Evolutionary conservation across 495 filamentous ascomycete genomes (phyloP), one percentile per base, ranked within the genome.

Genomic region (Aeminium ludgeri): DNA sequence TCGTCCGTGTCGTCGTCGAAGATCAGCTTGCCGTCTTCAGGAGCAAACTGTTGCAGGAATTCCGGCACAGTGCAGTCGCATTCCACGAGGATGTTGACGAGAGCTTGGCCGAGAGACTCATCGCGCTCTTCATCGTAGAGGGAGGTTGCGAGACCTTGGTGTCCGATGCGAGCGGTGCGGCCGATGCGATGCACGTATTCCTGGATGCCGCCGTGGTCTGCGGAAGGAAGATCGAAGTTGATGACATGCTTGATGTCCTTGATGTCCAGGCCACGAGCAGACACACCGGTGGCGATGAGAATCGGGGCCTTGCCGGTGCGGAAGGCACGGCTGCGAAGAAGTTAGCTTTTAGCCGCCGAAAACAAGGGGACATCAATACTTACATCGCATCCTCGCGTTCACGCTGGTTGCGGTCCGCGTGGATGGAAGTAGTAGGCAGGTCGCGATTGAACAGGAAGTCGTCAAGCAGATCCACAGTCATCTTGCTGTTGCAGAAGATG

Each of bases 181-280:
- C 89, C 87, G 57, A 96, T 97, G 29, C 89, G 82, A 52, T 97
- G 89, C 41, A 80, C 70, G 52, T 97, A 96, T 52, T 96, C 89
- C 37, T 82, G 71, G 34, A 96, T 95, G 3, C 87, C 89, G n/a
- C 84, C 86, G 48, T 83, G 64, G 1, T 64, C 53, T 3, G 57
- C 49, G 16, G 60, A 66, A 0, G 87, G 89, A 2, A 96, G 65
- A 36, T 94, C 85, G 49, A 74, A 95, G 59, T 97, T 96, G 66
- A 97, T 76, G 43, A 97, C 78, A 49, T 93, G 82, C 68, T 78
- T 74, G 3, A 94, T 74, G 41, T 18, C 35, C 37, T 69, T 70
- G 17, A 95, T 76, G 51, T 97, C 89, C 13, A 94, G 71, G n/a
- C 89, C 89, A 51, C 89, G 84, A 46, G 86, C 78, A 39, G 79